Evolutionary conservation across 2,329 filamentous ascomycete genomes (phyloP).

Genomic region (Tetracladium maxilliforme): DNA sequence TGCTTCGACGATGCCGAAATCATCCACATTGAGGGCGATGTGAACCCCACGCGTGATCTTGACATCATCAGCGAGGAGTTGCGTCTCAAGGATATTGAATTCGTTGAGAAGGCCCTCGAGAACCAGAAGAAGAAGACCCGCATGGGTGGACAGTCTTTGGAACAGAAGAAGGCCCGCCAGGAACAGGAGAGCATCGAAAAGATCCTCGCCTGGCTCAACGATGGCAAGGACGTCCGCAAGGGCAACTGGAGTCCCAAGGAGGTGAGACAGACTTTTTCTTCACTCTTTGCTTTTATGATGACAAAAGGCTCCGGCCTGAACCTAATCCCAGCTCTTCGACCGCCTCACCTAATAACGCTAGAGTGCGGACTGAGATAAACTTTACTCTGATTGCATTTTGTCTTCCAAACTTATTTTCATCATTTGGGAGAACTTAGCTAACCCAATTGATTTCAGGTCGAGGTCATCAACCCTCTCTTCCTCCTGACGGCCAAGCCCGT

Average conservation of each 20-base stretch:
- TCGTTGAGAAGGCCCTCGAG: conserved; percentile 89
- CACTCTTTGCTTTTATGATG: conserved; percentile 56
- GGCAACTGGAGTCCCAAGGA: conserved; percentile 84
- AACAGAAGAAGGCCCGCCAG: conserved; percentile 95
- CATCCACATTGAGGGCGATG: conserved; percentile 97
- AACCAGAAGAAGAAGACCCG: conserved; percentile 86
- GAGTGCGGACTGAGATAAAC: conserved; percentile 85
- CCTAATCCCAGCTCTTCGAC: conserved; percentile 99
- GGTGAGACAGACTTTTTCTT: conserved; percentile 27
- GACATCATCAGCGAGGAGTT: conserved; percentile 96
- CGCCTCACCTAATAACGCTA: conserved; percentile 61
- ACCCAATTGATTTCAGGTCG: conserved; percentile 50
- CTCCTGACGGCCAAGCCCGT: conserved; percentile 93
- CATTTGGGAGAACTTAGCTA: conserved; percentile 5
- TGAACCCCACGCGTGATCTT: conserved; percentile 85
- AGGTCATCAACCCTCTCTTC: conserved; percentile 93
- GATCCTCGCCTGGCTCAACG: conserved; percentile 67
- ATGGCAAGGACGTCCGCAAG: conserved; percentile 88
- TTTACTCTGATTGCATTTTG: conserved; percentile 46
- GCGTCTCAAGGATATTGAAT: conserved; percentile 96
- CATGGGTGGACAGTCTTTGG: conserved; percentile 83
- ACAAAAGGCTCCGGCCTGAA: conserved; percentile 93
- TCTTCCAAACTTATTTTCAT: conserved; percentile 6
- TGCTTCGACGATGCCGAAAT: conserved; percentile 99
- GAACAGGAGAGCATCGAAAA: conserved; percentile 91